Base-by-base conservation (phyloP, 2,329 filamentous ascomycete species). In the Ophioceras dolichostomum region DNA sequence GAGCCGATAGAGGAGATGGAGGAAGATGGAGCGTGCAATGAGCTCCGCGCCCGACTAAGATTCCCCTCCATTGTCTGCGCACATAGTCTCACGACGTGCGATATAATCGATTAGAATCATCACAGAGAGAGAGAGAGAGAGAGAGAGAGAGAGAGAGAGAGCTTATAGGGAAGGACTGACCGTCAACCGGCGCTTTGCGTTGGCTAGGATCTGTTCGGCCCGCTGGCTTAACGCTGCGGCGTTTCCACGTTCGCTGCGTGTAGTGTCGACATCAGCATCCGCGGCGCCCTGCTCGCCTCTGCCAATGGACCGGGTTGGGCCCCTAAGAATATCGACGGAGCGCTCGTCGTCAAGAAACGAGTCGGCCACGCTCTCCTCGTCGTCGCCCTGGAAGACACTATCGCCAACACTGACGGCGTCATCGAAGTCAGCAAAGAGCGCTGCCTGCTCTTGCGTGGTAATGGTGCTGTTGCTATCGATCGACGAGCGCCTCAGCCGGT, bases 31-130 rank as follows among this genome's bases (percentile, higher is more conserved):
- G 74, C 62, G 39, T 85, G 78, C 7, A 65, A 57, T 3, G 73
- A 84, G 50, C 73, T 85, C 6, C 83, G 80, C 29, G 78, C 88
- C 42, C 85, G 79, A 40, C 72, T 79, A 16, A 95, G 66, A 48
- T 95, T 95, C 27, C 82, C 86, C 59, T 95, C 89, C 87, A 95
- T 94, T 22, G 84, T 83, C 86, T 93, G 55, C 17, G 35, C n/a
- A n/a, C n/a, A n/a, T n/a, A n/a, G n/a, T n/a, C n/a, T n/a, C n/a
- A n/a, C n/a, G n/a, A n/a, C n/a, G n/a, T n/a, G n/a, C n/a, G n/a
- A n/a, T n/a, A n/a, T n/a, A n/a, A n/a, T n/a, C n/a, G n/a, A n/a
- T n/a, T n/a, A n/a, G n/a, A n/a, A n/a, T n/a, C n/a, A n/a, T n/a
- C n/a, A n/a, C n/a, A n/a, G n/a, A n/a, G 17, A 16, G 12, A 10